A percentile compares a stretch with the other conserved stretches of the same genome.
phyloP scores from a whole-genome alignment of 129 eudicot species.

The Helianthus annuus region HanXRQr2.0-SUNRISE NC_035435.2:176155692-176156191 shows the following conservation, averaged over 20 bases:
- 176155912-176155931: constrained; percentile 58
- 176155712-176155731: too few species aligned
- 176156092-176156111: constrained; percentile 62
- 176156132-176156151: constrained; percentile 80
- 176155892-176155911: constrained; percentile 50
- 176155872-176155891: constrained; percentile 88
- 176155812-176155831: constrained; percentile 75
- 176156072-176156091: constrained; percentile 61
- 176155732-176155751: too few species aligned
- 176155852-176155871: constrained; percentile 64
- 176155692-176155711: constrained; percentile 20
- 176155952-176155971: constrained; percentile 64
- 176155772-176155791: constrained; percentile 18
- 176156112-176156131: constrained; percentile 69
- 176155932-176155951: constrained; percentile 52
- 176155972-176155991: constrained; percentile 64
- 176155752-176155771: too few species aligned
- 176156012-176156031: constrained; percentile 76
- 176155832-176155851: constrained; percentile 57
- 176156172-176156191: constrained; percentile 45
- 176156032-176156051: constrained; percentile 78
- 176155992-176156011: constrained; percentile 73
- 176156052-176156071: constrained; percentile 68
- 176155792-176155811: constrained; percentile 68
- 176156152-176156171: constrained; percentile 39